Percentiles rank a stretch among this genome's conserved stretches.
Evolutionary conservation across 768 basidiomycete genomes (phyloP).

Genomic region (Dioszegia crocea): DNA sequence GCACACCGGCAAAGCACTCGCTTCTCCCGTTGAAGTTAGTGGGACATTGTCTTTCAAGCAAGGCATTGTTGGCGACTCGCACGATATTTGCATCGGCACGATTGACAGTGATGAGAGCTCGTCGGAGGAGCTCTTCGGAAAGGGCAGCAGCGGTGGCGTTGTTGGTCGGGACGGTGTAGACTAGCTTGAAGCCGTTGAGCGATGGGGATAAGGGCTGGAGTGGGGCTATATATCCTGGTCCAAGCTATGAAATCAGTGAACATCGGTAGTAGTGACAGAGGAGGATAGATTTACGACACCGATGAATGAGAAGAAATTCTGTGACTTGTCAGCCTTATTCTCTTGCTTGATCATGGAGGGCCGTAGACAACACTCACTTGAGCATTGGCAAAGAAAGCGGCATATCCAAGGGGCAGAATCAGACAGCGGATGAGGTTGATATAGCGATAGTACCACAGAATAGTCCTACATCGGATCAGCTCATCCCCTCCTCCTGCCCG

Average conservation of each 20-base stretch:
- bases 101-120: conserved; percentile 53
- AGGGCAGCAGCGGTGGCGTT: conserved; percentile 51
- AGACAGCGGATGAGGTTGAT: conserved; percentile 41
- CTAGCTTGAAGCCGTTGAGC: conserved; percentile 4
- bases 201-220: conserved; percentile 20
- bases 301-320: conserved; percentile 22
- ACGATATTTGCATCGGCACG: conserved; percentile 57
- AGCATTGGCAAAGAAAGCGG: conserved; percentile 37
- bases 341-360: background rate
- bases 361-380: conserved; percentile 22
- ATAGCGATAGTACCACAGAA: conserved; percentile 33
- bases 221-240: conserved; percentile 29
- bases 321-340: background rate
- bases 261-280: background rate
- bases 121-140: conserved; percentile 56
- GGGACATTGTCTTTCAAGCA: conserved; percentile 61
- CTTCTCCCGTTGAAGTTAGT: conserved; percentile 70
- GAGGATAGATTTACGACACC: conserved; percentile 9
- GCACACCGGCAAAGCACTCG: conserved; percentile 65
- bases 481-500: no score
- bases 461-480: conserved; percentile 26
- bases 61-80: conserved; percentile 54
- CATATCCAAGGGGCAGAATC: conserved; percentile 40
- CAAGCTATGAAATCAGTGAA: conserved; percentile 29
- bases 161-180: conserved; percentile 36